Percentiles rank a stretch among this genome's conserved stretches.
phyloP scores from a whole-genome alignment of 1,284 basidiomycete species.

The Pseudozyma sp. region DNA sequence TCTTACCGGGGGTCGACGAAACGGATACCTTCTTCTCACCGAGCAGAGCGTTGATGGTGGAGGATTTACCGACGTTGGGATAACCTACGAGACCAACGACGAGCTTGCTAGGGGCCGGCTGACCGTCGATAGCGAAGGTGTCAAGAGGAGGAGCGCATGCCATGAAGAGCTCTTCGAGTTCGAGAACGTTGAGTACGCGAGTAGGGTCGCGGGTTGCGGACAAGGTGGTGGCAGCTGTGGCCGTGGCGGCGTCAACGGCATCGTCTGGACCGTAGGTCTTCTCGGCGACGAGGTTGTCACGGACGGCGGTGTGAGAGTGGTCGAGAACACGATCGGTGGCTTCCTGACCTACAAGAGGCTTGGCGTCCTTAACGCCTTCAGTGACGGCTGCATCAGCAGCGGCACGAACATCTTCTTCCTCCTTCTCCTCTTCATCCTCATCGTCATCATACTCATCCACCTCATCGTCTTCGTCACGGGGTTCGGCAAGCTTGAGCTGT shows the following conservation, averaged over 20 bases:
- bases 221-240: slow-evolving; percentile 61
- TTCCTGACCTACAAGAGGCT: slow-evolving; percentile 50
- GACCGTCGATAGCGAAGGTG: slow-evolving; percentile 69
- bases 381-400: slow-evolving; percentile 40
- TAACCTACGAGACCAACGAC: slow-evolving; percentile 77
- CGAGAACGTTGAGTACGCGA: slow-evolving; percentile 84
- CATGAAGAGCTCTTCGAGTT: slow-evolving; percentile 88
- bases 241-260: slow-evolving; percentile 60
- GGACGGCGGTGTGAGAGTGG: slow-evolving; percentile 30
- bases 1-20: slow-evolving; percentile 77
- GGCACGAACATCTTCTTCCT: slow-evolving; percentile 41
- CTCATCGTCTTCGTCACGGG: slow-evolving; percentile 55
- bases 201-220: slow-evolving; percentile 75
- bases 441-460: slow-evolving; percentile 42
- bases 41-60: slow-evolving; percentile 68
- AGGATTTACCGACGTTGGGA: slow-evolving; percentile 73
- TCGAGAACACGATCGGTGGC: slow-evolving; percentile 36
- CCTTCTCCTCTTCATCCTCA: slow-evolving; percentile 67
- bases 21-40: slow-evolving; percentile 69
- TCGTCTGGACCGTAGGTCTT: slow-evolving; percentile 33
- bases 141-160: slow-evolving; percentile 81
- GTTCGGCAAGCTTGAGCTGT: slow-evolving; percentile 63
- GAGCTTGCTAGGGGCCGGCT: slow-evolving; percentile 70
- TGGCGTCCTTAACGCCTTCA: slow-evolving; percentile 42
- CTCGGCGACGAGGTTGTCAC: slow-evolving; percentile 37